A percentile compares a stretch with the other conserved stretches of the same genome.
Conservation (phyloP, 257 asterid genomes). For the Orobanche coerulescens region DNA sequence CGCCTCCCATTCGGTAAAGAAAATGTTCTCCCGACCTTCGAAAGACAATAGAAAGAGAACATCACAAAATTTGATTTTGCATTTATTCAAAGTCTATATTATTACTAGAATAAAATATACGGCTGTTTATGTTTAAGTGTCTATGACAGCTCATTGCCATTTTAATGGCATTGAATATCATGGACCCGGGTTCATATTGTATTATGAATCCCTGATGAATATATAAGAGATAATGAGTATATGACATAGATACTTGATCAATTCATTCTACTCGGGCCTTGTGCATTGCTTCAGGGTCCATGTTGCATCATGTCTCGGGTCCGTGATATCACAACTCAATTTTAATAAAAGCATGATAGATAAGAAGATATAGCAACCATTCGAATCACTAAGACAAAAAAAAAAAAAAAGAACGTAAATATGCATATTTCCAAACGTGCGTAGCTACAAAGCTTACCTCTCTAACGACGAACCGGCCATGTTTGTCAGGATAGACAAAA, state of each 20-base stretch:
- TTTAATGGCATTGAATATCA: no score
- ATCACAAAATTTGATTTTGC: not conserved
- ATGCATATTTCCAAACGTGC: not conserved
- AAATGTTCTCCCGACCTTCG: slow-evolving; percentile 71
- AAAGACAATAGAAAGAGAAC: slow-evolving; percentile 9
- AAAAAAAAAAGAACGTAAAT: not conserved
- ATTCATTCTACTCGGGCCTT: no score
- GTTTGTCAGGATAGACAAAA: slow-evolving; percentile 78
- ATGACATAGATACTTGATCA: no score
- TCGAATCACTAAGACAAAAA: not conserved
- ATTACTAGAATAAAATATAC: not conserved
- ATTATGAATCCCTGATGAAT: no score
- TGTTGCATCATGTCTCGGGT: no score
- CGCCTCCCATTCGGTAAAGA: slow-evolving; percentile 75
- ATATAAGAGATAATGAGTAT: no score
- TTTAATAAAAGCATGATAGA: no score
- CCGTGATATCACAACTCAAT: no score
- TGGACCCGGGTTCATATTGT: no score
- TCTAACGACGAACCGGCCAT: slow-evolving; percentile 78
- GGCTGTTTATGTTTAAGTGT: not conserved
- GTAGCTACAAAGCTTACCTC: slow-evolving; percentile 39
- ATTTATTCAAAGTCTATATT: not conserved
- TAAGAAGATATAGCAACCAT: not conserved
- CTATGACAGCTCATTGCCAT: not conserved
- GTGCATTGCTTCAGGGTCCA: no score